A percentile compares a stretch with the other conserved stretches of the same genome.
Conservation (phyloP, 805 yeast species). For the Nakazawaea ishiwadae region DNA sequence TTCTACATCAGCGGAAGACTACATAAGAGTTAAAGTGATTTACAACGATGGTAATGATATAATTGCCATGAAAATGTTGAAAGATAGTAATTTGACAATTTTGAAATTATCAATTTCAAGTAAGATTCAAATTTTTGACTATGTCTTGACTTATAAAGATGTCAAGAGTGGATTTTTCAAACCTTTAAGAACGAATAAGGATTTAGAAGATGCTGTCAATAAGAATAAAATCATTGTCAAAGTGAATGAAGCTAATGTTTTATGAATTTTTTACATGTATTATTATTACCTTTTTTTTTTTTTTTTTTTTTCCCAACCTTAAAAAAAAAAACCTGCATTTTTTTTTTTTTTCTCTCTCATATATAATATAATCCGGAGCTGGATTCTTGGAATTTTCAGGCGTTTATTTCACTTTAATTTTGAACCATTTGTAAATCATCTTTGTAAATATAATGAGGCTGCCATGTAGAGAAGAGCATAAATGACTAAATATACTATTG, state of each 20-base stretch:
- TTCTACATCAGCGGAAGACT: constrained; percentile 7
- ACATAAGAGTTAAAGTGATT: constrained; percentile 15
- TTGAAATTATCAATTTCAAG: constrained; percentile 12
- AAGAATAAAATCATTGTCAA: constrained; percentile 15
- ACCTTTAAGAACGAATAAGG: constrained; percentile 16
- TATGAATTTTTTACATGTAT: background rate
- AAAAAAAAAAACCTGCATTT: no score
- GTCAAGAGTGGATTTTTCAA: constrained; percentile 15
- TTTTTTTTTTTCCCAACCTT: background rate
- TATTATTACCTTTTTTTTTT: background rate
- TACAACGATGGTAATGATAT: constrained; percentile 17
- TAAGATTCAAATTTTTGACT: constrained; percentile 11
- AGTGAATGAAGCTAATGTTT: constrained; percentile 8
- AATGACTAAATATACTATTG: no score
- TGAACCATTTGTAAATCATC: no score
- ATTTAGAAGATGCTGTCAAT: constrained; percentile 14
- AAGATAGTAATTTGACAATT: constrained; percentile 14
- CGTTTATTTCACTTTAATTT: no score
- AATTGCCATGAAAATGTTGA: constrained; percentile 14
- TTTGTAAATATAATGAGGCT: no score
- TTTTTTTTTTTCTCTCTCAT: no score
- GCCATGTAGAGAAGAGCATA: no score
- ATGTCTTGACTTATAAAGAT: constrained; percentile 17
- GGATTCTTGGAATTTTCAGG: no score
- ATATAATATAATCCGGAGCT: no score